phyloP scores from a whole-genome alignment of 352 stramenopile genomes.

The Globisporangium yorkense region DNA sequence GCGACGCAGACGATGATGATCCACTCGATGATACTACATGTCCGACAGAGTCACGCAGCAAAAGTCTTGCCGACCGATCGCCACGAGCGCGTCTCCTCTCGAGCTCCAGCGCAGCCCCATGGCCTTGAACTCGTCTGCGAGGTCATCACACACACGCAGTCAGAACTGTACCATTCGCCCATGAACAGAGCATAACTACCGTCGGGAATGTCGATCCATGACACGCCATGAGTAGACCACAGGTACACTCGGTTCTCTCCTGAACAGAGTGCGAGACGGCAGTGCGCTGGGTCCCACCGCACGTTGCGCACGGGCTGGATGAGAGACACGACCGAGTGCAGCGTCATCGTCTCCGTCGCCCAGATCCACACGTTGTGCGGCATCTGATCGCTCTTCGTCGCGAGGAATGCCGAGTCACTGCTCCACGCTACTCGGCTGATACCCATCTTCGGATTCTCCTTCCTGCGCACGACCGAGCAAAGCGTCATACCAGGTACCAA shows the following conservation, averaged over 20 bases:
- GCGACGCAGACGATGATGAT: not conserved
- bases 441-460: slow-evolving; percentile 67
- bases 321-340: slow-evolving; percentile 60
- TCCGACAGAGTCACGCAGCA: slow-evolving; percentile 29
- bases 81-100: slow-evolving; percentile 39
- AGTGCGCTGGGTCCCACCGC: slow-evolving; percentile 49
- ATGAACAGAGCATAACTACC: slow-evolving; percentile 10
- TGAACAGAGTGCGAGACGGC: slow-evolving; percentile 52
- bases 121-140: slow-evolving; percentile 57
- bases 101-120: slow-evolving; percentile 65
- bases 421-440: slow-evolving; percentile 65
- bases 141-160: too few relatives aligned
- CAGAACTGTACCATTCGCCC: not conserved
- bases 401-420: slow-evolving; percentile 58
- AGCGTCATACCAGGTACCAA: not conserved
- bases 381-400: slow-evolving; percentile 79
- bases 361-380: slow-evolving; percentile 84
- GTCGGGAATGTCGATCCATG: slow-evolving; percentile 64
- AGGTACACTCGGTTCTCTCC: slow-evolving; percentile 63
- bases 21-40: not conserved
- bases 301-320: slow-evolving; percentile 54
- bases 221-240: slow-evolving; percentile 56
- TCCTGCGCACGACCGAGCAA: slow-evolving; percentile 22
- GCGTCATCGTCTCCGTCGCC: slow-evolving; percentile 63
- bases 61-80: slow-evolving; percentile 60